Base-by-base conservation (phyloP, 2,329 filamentous ascomycete genomes). In the Cytospora schulzeri region DNA sequence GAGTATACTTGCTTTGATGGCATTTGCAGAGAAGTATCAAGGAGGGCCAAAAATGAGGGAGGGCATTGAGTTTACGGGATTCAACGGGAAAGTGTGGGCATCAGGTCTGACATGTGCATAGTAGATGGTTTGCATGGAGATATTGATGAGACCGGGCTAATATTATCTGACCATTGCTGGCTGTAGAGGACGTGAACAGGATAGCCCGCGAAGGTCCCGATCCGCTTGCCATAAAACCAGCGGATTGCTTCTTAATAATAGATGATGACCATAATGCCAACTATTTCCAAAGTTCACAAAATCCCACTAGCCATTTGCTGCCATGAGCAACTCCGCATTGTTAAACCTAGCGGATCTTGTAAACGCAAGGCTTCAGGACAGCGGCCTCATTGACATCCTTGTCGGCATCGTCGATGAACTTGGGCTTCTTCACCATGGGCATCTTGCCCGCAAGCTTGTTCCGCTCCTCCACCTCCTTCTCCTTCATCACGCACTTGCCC, bases 361-460 rank as follows among this genome's bases (percentile, higher is more conserved):
- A 98, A 67, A 98, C 88, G 79, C 95, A 98, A 22, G 95, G 95
- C 81, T 98, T 98, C 70, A 99, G 77, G 63, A 94, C 83, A 35
- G 75, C 78, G 60, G 80, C 79, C 74, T 89, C 91, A 69, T 89
- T 87, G 6, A 82, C 82, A 69, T 88, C 87, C 67, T 85, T 84
- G 66, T 87, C 83, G 1, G 82, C 82, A 56, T 82, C 80, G 64
- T 85, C 87, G 64, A 88, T 79, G 72, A 88, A 89, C 73, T 85
- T 86, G 71, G 77, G 75, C 69, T 76, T 78, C 70, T 78, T 80
- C 72, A 69, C 68, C 51, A 68, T 62, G 24, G 68, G 73, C 68
- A 61, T 24, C 41, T 62, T 67, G 7, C 65, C 65, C 17, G 62
- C 63, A 2, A 65, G 55, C 59, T 55, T 65, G 58, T 57, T 61